Percentiles rank a stretch among this genome's conserved stretches.
Conservation (phyloP, 2,329 filamentous ascomycete genomes). For the Emericellopsis cladophorae region DNA sequence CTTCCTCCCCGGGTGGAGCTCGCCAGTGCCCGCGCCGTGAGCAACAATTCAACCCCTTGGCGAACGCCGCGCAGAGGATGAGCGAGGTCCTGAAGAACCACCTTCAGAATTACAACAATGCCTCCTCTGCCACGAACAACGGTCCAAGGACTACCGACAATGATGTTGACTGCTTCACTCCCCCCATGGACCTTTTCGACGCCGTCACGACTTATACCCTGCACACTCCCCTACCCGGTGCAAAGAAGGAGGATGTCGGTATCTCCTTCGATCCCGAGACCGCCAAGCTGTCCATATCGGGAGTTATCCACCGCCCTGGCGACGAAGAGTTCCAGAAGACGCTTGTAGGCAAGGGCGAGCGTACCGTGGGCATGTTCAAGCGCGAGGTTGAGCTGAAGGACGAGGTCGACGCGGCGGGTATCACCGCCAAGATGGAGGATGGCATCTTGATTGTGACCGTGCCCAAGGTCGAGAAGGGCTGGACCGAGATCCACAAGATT, state of each 20-base stretch:
- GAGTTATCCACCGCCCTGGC: conserved; percentile 60
- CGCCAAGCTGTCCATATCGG: conserved; percentile 51
- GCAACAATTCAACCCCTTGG: not conserved
- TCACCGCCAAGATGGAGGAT: conserved; percentile 67
- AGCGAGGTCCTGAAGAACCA: conserved; percentile 6
- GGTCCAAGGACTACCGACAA: conserved; percentile 5
- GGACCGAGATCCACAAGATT: conserved; percentile 44
- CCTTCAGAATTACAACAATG: conserved; percentile 6
- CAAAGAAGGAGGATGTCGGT: conserved; percentile 65
- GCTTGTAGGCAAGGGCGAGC: conserved; percentile 48
- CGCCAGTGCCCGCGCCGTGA: not conserved
- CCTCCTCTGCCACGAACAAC: not conserved
- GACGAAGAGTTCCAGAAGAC: conserved; percentile 56
- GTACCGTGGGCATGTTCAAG: conserved; percentile 64
- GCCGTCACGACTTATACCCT: conserved; percentile 52
- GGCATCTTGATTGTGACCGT: conserved; percentile 67
- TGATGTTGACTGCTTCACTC: conserved; percentile 35
- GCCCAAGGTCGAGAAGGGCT: conserved; percentile 52
- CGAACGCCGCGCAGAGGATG: not conserved
- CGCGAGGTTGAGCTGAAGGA: conserved; percentile 53
- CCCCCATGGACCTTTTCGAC: conserved; percentile 66
- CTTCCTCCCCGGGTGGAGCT: not conserved
- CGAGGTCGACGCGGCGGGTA: conserved; percentile 52
- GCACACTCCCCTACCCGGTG: conserved; percentile 67
- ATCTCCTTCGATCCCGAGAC: conserved; percentile 65